phyloP scores from a whole-genome alignment of 768 basidiomycete species.

The Polyporus arcularius region DNA sequence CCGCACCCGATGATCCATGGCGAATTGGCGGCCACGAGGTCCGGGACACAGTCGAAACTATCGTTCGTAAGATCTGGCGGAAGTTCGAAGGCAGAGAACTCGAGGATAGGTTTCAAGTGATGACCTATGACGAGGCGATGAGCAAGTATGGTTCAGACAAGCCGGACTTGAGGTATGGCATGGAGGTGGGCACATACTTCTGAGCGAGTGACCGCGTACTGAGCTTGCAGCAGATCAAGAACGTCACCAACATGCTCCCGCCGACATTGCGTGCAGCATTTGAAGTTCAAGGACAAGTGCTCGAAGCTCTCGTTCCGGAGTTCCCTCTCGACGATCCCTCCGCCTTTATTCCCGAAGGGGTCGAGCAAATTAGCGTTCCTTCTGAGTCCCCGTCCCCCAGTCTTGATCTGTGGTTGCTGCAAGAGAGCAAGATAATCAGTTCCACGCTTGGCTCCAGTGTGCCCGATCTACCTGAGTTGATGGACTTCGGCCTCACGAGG shows the following conservation, averaged over 20 bases:
- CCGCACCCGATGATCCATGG: slow-evolving; percentile 49
- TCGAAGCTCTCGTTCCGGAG: slow-evolving; percentile 22
- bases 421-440: too few relatives aligned
- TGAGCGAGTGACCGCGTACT: background rate
- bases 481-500: too few relatives aligned
- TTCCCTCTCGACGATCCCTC: background rate
- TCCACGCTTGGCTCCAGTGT: background rate
- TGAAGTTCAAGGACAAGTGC: slow-evolving; percentile 13
- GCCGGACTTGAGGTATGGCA: slow-evolving; percentile 86
- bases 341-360: background rate
- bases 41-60: slow-evolving; percentile 71
- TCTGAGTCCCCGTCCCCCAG: too few relatives aligned
- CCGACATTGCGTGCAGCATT: slow-evolving; percentile 12
- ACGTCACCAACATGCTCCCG: slow-evolving; percentile 23
- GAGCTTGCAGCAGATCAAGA: slow-evolving; percentile 20
- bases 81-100: slow-evolving; percentile 64
- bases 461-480: background rate
- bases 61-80: slow-evolving; percentile 78
- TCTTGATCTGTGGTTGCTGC: too few relatives aligned
- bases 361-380: background rate
- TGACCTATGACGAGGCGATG: slow-evolving; percentile 94
- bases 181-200: slow-evolving; percentile 60
- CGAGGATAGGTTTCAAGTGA: slow-evolving; percentile 66
- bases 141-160: slow-evolving; percentile 94
- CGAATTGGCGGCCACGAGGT: slow-evolving; percentile 86